A percentile compares a stretch with the other conserved stretches of the same genome.
Conservation (phyloP, 2,329 filamentous ascomycete species). For the Ophiocordyceps camponoti-floridani region DNA sequence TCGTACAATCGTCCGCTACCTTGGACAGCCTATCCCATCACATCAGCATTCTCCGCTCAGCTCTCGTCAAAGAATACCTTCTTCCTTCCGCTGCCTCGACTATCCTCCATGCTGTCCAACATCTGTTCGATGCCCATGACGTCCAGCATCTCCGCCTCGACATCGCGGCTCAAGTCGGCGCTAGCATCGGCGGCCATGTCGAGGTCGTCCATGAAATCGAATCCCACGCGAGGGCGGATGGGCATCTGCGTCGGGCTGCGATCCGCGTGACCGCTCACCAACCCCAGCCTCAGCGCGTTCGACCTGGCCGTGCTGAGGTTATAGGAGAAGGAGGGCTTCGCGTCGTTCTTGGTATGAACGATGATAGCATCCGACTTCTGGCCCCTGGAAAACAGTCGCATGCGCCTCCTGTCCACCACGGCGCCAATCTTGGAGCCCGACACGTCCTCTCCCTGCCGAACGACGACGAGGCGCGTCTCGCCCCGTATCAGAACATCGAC, state of each 20-base stretch:
- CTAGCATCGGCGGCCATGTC: slow-evolving; percentile 32
- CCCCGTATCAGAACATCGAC: slow-evolving; percentile 36
- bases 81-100: slow-evolving; percentile 27
- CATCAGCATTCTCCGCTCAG: slow-evolving; percentile 4
- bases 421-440: slow-evolving; percentile 24
- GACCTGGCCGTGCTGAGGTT: slow-evolving; percentile 30
- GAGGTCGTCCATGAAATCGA: slow-evolving; percentile 33
- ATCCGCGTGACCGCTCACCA: slow-evolving; percentile 11
- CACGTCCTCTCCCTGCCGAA: slow-evolving; percentile 33
- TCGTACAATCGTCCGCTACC: slow-evolving; percentile 4
- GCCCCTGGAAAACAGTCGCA: slow-evolving; percentile 17
- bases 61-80: slow-evolving; percentile 32
- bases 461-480: slow-evolving; percentile 35
- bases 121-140: slow-evolving; percentile 48
- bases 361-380: slow-evolving; percentile 34
- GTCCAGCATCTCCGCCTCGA: slow-evolving; percentile 44
- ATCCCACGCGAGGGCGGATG: slow-evolving; percentile 17
- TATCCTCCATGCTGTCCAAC: slow-evolving; percentile 34
- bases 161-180: slow-evolving; percentile 31
- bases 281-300: slow-evolving; percentile 15
- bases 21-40: slow-evolving; percentile 6
- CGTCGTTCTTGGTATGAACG: slow-evolving; percentile 27
- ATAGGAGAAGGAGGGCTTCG: slow-evolving; percentile 22
- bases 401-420: slow-evolving; percentile 14
- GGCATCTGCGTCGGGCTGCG: slow-evolving; percentile 7